These are phyloP conservation scores for Gardenia jasminoides DNA, from an alignment of 257 asterid species.

Conservation along the genomic window DNA sequence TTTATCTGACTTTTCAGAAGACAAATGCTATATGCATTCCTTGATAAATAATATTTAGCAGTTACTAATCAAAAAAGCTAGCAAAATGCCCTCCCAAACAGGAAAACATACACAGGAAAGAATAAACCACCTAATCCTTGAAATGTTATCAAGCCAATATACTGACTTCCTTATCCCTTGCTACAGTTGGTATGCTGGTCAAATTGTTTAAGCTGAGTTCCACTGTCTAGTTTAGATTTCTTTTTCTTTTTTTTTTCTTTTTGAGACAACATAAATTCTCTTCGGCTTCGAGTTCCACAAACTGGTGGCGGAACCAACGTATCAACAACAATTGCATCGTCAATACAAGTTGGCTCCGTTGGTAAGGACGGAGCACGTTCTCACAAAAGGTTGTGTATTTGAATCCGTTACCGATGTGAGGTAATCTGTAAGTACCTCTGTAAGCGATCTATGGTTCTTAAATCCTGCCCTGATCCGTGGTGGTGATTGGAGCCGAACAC, in stretches of 20 bases:
- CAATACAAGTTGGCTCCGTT: no score
- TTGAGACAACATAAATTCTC: background rate
- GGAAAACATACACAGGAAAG: background rate
- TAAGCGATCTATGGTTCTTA: no score
- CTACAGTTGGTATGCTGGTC: background rate
- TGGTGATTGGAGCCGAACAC: no score
- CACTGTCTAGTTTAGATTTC: background rate
- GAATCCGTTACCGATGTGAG: no score
- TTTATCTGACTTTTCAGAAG: background rate
- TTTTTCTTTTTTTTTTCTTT: no score
- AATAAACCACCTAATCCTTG: background rate
- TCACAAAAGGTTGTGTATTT: no score
- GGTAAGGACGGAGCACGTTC: no score
- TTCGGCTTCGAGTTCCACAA: background rate
- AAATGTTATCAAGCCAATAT: background rate
- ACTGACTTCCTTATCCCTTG: background rate
- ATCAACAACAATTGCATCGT: background rate
- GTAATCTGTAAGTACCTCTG: no score
- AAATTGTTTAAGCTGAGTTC: background rate
- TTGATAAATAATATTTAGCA: no score
- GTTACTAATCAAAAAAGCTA: no score
- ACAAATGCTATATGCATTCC: no score
- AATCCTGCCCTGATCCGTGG: no score
- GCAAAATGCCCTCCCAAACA: background rate
- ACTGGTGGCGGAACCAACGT: background rate